Conservation (phyloP, 768 basidiomycete species). For the Boletus rubescentipes region DNA sequence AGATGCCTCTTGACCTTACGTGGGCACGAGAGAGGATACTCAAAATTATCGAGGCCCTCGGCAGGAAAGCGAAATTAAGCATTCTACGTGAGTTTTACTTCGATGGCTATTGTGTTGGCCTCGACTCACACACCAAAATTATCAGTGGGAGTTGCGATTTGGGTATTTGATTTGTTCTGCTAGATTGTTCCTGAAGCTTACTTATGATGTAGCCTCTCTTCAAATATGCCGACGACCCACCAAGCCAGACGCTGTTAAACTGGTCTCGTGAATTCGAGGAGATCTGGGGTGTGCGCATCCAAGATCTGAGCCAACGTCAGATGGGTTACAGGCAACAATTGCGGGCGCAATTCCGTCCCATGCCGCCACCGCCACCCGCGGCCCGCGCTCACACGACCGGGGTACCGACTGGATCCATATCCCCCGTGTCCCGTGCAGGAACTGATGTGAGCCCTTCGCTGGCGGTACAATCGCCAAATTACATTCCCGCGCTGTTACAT, state of each 20-base stretch:
- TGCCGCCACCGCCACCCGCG: constrained; percentile 33
- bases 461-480: constrained; percentile 28
- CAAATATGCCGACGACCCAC: constrained; percentile 61
- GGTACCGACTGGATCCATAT: constrained; percentile 14
- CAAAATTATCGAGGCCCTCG: constrained; percentile 39
- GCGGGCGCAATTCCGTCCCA: constrained; percentile 20
- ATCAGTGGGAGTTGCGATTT: constrained; percentile 60
- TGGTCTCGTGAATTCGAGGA: constrained; percentile 68
- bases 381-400: constrained; percentile 14
- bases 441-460: constrained; percentile 18
- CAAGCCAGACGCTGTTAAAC: constrained; percentile 45
- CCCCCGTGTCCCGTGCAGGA: constrained; percentile 21
- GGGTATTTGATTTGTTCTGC: constrained; percentile 45
- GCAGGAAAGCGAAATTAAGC: constrained; percentile 41
- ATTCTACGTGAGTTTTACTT: constrained; percentile 45
- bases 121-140: constrained; percentile 17
- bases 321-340: constrained; percentile 15
- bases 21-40: constrained; percentile 42
- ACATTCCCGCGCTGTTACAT: constrained; percentile 31
- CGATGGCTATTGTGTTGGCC: constrained; percentile 29
- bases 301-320: constrained; percentile 40
- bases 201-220: constrained; percentile 53
- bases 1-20: constrained; percentile 20
- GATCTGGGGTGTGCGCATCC: constrained; percentile 60
- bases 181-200: constrained; percentile 23